These are phyloP conservation scores for Erythrobasidium yunnanense DNA, from an alignment of 768 basidiomycete genomes.

Conservation along the genomic window DNA sequence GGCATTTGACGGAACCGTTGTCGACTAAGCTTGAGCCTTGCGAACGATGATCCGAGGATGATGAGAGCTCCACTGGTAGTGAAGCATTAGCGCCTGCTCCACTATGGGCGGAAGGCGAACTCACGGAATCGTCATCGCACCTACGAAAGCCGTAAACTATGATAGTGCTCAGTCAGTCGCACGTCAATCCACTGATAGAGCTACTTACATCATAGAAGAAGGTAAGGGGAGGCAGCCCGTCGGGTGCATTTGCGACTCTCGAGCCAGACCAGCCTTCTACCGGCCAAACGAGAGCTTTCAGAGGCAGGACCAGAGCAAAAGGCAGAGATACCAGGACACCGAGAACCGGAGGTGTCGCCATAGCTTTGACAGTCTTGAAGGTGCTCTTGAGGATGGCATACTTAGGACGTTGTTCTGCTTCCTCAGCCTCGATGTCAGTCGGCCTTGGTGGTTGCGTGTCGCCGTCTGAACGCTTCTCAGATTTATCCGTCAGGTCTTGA, in stretches of 20 bases:
- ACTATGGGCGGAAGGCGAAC: neutral
- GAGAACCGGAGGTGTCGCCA: conserved; percentile 14
- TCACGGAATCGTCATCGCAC: conserved; percentile 24
- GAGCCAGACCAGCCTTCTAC: conserved; percentile 17
- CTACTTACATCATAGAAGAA: conserved; percentile 23
- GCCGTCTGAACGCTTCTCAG: no score
- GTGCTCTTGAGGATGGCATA: neutral
- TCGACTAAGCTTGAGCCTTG: conserved; percentile 11
- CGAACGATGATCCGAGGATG: conserved; percentile 25
- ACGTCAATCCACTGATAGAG: neutral
- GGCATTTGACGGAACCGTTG: conserved; percentile 12
- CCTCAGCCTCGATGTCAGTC: no score
- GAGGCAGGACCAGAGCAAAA: conserved; percentile 1
- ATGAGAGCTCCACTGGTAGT: conserved; percentile 18
- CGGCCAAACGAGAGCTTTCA: conserved; percentile 19
- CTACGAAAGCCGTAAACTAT: conserved; percentile 23
- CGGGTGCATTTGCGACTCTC: conserved; percentile 17
- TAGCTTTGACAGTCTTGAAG: neutral
- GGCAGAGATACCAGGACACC: conserved; percentile 23
- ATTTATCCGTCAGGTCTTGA: no score
- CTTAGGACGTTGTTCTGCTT: neutral
- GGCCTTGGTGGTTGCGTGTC: no score
- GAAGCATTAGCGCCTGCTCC: neutral
- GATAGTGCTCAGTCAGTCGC: neutral
- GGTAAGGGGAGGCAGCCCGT: conserved; percentile 16